Evolutionary conservation across 2,329 filamentous ascomycete genomes (phyloP).

Genomic region (Calonectria pauciramosa): DNA sequence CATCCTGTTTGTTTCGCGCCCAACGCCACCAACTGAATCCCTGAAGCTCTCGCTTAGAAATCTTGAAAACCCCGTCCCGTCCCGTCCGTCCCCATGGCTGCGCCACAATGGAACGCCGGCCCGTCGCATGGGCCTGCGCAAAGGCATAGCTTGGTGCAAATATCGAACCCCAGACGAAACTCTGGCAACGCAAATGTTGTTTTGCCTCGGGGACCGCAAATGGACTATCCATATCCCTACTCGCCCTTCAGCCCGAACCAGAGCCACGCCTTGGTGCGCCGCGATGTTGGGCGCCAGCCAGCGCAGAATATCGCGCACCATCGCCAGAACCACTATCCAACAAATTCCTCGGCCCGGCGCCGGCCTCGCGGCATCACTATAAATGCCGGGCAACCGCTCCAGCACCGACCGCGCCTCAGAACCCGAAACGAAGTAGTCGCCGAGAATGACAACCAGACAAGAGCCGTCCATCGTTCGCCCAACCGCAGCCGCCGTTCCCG

Average conservation of each 20-base stretch:
- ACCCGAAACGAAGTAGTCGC: neutral
- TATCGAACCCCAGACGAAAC: neutral
- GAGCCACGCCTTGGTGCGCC: neutral
- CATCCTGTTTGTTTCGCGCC: neutral
- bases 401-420: neutral
- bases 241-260: neutral
- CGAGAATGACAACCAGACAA: neutral
- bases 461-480: neutral
- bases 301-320: neutral
- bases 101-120: neutral
- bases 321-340: neutral
- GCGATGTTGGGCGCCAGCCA: neutral
- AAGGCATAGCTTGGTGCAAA: neutral
- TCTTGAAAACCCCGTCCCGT: no score
- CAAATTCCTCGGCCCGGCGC: neutral
- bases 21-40: neutral
- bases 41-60: neutral
- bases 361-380: neutral
- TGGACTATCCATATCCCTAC: neutral
- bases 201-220: neutral
- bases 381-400: neutral
- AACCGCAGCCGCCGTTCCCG: neutral
- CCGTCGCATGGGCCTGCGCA: neutral
- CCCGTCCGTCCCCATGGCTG: neutral
- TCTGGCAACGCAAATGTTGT: neutral